Evolutionary conservation across 2,329 filamentous ascomycete species (phyloP).

Genomic region (Incumbomyces delicatus): DNA sequence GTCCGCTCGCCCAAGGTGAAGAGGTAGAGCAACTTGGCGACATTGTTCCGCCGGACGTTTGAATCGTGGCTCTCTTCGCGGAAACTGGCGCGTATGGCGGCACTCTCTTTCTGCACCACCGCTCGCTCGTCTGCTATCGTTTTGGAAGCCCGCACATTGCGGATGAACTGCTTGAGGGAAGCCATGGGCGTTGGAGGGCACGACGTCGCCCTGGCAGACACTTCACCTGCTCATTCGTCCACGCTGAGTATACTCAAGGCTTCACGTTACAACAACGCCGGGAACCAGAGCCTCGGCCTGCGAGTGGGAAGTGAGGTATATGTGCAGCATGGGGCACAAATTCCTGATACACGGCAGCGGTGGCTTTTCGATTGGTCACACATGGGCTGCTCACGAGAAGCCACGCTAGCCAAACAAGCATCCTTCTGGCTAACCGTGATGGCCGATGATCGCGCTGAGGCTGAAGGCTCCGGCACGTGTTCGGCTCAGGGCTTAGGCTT

Average conservation of each 20-base stretch:
- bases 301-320: not conserved
- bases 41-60: constrained; percentile 93
- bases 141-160: constrained; percentile 95
- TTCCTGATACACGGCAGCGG: too few relatives aligned
- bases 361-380: not conserved
- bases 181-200: constrained; percentile 9
- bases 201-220: constrained; percentile 2
- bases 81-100: constrained; percentile 93
- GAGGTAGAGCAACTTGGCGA: constrained; percentile 93
- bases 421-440: too few relatives aligned
- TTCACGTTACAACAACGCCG: too few relatives aligned
- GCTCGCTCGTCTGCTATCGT: constrained; percentile 98
- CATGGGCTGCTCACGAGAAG: not conserved
- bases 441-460: too few relatives aligned
- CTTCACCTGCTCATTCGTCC: constrained; percentile 3
- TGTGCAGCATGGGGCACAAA: not conserved
- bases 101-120: constrained; percentile 98
- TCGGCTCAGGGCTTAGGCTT: too few relatives aligned
- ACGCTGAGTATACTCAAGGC: too few relatives aligned
- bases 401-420: constrained; percentile 1
- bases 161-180: constrained; percentile 92
- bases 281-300: too few relatives aligned
- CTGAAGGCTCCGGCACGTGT: too few relatives aligned
- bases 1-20: constrained; percentile 96
- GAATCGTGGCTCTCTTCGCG: constrained; percentile 92